phyloP scores from a whole-genome alignment of 129 eudicot species.

The Flaveria linearis region DNA sequence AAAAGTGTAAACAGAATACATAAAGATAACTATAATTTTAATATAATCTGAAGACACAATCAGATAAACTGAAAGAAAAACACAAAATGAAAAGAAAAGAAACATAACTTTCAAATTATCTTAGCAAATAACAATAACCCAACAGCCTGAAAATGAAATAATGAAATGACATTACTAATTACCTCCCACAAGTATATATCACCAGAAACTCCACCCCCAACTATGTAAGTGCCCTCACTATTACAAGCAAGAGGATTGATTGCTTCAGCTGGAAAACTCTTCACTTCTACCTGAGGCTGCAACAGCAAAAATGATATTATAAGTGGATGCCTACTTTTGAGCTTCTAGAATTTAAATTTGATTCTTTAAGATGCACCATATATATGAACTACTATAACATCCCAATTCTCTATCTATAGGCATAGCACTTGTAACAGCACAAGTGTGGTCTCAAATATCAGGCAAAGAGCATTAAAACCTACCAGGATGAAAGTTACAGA shows the following conservation, averaged over 20 bases:
- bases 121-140: neutral
- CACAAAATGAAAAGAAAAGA: neutral
- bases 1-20: neutral
- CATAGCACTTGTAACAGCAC: neutral
- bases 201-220: constrained; percentile 76
- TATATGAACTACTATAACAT: neutral
- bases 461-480: neutral
- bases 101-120: neutral
- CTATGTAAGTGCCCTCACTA: constrained; percentile 61
- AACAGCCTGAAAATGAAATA: neutral
- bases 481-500: neutral
- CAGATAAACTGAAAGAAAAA: neutral
- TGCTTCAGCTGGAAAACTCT: constrained; percentile 85
- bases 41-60: neutral
- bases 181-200: constrained; percentile 89
- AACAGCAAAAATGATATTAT: constrained; percentile 4
- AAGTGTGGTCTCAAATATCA: neutral
- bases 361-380: neutral
- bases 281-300: constrained; percentile 88
- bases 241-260: constrained; percentile 66
- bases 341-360: neutral
- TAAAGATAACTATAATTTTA: neutral
- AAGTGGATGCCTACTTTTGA: neutral
- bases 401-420: neutral
- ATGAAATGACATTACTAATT: neutral